phyloP scores from a whole-genome alignment of 2,329 filamentous ascomycete species.

The Dissoconium aciculare region DNA sequence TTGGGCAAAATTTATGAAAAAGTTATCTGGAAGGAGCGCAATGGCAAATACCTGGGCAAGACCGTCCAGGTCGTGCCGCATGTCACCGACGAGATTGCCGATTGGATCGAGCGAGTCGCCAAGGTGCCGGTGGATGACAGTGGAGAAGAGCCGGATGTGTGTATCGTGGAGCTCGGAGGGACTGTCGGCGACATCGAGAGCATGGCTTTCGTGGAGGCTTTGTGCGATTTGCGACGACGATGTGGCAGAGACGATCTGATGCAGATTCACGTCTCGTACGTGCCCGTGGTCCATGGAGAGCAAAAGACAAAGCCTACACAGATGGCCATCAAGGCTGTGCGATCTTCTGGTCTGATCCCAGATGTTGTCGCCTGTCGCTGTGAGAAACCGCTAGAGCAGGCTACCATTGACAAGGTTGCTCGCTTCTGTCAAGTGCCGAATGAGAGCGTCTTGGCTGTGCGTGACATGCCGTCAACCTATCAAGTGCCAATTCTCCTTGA shows the following conservation, averaged over 20 bases:
- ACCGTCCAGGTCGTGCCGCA: slow-evolving; percentile 87
- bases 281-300: slow-evolving; percentile 62
- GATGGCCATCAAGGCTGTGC: slow-evolving; percentile 68
- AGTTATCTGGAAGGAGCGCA: slow-evolving; percentile 62
- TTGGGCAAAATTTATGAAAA: slow-evolving; percentile 91
- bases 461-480: slow-evolving; percentile 80
- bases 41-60: slow-evolving; percentile 72
- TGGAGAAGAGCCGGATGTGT: slow-evolving; percentile 71
- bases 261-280: slow-evolving; percentile 77
- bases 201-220: slow-evolving; percentile 73
- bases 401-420: slow-evolving; percentile 75
- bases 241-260: slow-evolving; percentile 68
- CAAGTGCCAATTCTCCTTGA: slow-evolving; percentile 88
- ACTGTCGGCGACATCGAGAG: slow-evolving; percentile 73
- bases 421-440: slow-evolving; percentile 74
- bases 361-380: slow-evolving; percentile 82
- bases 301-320: slow-evolving; percentile 98
- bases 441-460: slow-evolving; percentile 73
- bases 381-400: slow-evolving; percentile 55
- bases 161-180: slow-evolving; percentile 61
- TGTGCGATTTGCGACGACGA: slow-evolving; percentile 61
- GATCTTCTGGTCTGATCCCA: slow-evolving; percentile 55
- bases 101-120: slow-evolving; percentile 80
- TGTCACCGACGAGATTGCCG: slow-evolving; percentile 78
- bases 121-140: slow-evolving; percentile 76